phyloP scores from a whole-genome alignment of 1,284 basidiomycete species.

The Lignosus rhinocerotis region DNA sequence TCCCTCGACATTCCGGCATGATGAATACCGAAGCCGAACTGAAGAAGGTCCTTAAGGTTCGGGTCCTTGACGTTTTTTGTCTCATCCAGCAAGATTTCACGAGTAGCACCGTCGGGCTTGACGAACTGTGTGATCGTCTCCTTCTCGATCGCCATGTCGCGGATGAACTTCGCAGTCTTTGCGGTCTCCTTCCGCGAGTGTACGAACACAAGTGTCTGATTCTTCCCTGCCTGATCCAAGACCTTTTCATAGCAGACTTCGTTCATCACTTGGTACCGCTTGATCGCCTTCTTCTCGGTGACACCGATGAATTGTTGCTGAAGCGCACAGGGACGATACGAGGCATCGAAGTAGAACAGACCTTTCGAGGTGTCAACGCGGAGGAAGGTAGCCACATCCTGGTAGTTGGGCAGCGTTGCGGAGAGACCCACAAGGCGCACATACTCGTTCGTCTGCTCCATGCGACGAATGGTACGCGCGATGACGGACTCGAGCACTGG shows the following conservation, averaged over 20 bases:
- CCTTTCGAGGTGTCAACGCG: constrained; percentile 93
- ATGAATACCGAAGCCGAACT: constrained; percentile 97
- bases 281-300: constrained; percentile 99
- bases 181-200: constrained; percentile 98
- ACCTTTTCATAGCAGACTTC: constrained; percentile 99
- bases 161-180: constrained; percentile 94
- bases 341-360: constrained; percentile 95
- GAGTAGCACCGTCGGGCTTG: constrained; percentile 84
- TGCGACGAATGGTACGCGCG: constrained; percentile 88
- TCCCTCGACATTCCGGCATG: constrained; percentile 99
- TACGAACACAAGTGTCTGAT: constrained; percentile 93
- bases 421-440: constrained; percentile 95
- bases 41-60: constrained; percentile 87
- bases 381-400: constrained; percentile 98
- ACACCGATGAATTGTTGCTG: constrained; percentile 98
- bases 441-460: constrained; percentile 93
- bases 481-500: constrained; percentile 95
- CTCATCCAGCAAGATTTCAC: constrained; percentile 87
- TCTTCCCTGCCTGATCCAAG: constrained; percentile 89
- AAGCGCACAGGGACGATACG: constrained; percentile 91
- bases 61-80: constrained; percentile 83
- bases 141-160: constrained; percentile 95
- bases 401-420: constrained; percentile 96
- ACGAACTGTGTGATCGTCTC: constrained; percentile 96
- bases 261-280: constrained; percentile 97